Evolutionary conservation across 2,329 filamentous ascomycete genomes (phyloP).

Genomic region (Fonsecaea pedrosoi): DNA sequence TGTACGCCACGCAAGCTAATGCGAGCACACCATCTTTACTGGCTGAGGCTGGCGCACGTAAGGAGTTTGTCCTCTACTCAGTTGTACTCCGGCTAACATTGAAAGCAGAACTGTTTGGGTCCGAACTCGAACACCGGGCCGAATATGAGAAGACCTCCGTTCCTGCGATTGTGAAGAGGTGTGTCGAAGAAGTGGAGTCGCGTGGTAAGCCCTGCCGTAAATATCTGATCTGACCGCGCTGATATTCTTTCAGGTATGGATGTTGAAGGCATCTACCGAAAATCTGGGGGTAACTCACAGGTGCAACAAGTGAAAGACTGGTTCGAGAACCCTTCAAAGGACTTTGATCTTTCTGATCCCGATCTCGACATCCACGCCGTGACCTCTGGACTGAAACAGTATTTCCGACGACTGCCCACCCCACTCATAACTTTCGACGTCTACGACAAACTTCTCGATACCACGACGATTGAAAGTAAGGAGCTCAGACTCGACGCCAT

Average conservation of each 20-base stretch:
- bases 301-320: constrained; percentile 89
- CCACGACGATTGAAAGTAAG: constrained; percentile 60
- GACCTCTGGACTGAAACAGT: constrained; percentile 94
- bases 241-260: constrained; percentile 70
- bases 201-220: constrained; percentile 62
- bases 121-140: constrained; percentile 82
- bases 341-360: constrained; percentile 91
- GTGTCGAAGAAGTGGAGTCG: constrained; percentile 94
- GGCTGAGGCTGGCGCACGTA: constrained; percentile 50
- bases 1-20: constrained; percentile 49
- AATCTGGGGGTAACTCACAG: constrained; percentile 90
- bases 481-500: constrained; percentile 74
- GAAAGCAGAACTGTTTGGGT: constrained; percentile 74
- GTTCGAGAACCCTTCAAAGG: constrained; percentile 76
- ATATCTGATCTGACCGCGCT: constrained; percentile 9
- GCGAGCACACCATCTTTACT: constrained; percentile 52
- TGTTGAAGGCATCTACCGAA: constrained; percentile 95
- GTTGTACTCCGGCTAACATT: constrained; percentile 22
- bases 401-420: constrained; percentile 89
- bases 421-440: constrained; percentile 91
- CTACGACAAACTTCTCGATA: constrained; percentile 85
- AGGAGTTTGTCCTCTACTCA: constrained; percentile 32
- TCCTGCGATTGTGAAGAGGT: constrained; percentile 86
- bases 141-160: constrained; percentile 89
- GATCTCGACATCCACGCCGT: constrained; percentile 95